Evolutionary conservation across 2,329 filamentous ascomycete genomes (phyloP).

Genomic region (Pseudopithomyces maydicus): DNA sequence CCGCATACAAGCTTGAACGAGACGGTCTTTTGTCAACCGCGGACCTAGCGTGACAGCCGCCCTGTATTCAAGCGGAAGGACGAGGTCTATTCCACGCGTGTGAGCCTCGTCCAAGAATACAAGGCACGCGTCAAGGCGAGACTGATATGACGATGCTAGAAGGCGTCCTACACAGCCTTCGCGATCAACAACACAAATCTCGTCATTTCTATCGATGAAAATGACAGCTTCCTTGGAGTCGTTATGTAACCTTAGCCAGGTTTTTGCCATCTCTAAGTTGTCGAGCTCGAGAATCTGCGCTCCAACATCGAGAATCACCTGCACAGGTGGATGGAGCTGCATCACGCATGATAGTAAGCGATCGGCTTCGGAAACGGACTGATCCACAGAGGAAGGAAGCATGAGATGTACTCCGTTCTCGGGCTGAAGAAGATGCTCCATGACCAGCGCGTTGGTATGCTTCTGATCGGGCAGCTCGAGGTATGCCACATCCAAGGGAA

Average conservation of each 20-base stretch:
- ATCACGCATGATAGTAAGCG: slow-evolving; percentile 55
- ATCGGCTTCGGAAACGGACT: slow-evolving; percentile 40
- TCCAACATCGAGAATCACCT: slow-evolving; percentile 73
- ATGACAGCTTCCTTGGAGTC: slow-evolving; percentile 52
- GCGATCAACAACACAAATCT: slow-evolving; percentile 59
- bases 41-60: slow-evolving; percentile 72
- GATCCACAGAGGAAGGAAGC: not conserved
- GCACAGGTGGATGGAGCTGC: slow-evolving; percentile 45
- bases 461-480: slow-evolving; percentile 59
- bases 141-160: slow-evolving; percentile 62
- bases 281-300: slow-evolving; percentile 69
- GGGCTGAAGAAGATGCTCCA: slow-evolving; percentile 61
- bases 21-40: slow-evolving; percentile 67
- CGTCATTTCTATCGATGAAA: slow-evolving; percentile 63
- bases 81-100: slow-evolving; percentile 71
- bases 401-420: slow-evolving; percentile 25
- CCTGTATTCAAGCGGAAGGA: slow-evolving; percentile 61
- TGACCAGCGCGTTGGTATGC: slow-evolving; percentile 71
- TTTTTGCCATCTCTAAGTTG: slow-evolving; percentile 49
- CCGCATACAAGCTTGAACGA: slow-evolving; percentile 70
- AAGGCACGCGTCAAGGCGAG: slow-evolving; percentile 63
- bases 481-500: slow-evolving; percentile 63
- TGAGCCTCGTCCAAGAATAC: slow-evolving; percentile 74
- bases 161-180: slow-evolving; percentile 55
- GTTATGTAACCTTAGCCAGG: slow-evolving; percentile 58